These are phyloP conservation scores for Suhomyces kunorum DNA, from an alignment of 1,139 yeast genomes.

Conservation along the genomic window DNA sequence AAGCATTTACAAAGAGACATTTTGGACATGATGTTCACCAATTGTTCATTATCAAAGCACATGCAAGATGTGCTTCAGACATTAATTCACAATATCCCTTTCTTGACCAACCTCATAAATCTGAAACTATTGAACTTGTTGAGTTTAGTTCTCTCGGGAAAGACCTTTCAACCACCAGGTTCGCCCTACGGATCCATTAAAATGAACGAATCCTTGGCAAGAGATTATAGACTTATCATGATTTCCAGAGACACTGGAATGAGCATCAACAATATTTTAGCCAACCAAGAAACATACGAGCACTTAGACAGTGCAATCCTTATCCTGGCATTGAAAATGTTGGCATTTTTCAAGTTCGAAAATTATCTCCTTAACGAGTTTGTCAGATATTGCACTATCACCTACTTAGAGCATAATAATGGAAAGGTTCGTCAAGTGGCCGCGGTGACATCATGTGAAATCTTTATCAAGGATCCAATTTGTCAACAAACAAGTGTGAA, in stretches of 20 bases:
- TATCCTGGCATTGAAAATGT: conserved; percentile 69
- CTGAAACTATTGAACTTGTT: conserved; percentile 71
- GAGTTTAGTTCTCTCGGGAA: conserved; percentile 79
- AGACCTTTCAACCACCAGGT: conserved; percentile 82
- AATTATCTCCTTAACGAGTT: conserved; percentile 81
- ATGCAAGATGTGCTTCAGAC: conserved; percentile 74
- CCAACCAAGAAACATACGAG: conserved; percentile 43
- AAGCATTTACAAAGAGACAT: conserved; percentile 84
- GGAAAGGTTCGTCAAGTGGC: conserved; percentile 83
- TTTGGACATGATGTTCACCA: conserved; percentile 69
- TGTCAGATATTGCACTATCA: conserved; percentile 78
- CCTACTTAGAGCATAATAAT: conserved; percentile 78
- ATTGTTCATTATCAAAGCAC: conserved; percentile 79
- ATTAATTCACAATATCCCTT: conserved; percentile 74
- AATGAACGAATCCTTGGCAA: conserved; percentile 68
- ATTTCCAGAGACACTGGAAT: conserved; percentile 63
- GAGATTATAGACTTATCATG: conserved; percentile 75
- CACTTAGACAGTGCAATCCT: conserved; percentile 54
- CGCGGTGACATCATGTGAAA: conserved; percentile 76
- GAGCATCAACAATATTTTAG: conserved; percentile 38
- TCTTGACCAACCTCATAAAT: conserved; percentile 71
- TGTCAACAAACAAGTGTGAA: conserved; percentile 83
- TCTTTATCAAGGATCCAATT: conserved; percentile 81
- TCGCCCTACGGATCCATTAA: conserved; percentile 71
- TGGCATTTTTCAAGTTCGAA: conserved; percentile 73